Conservation (phyloP, 768 basidiomycete genomes). For the Tylopilus felleus region DNA sequence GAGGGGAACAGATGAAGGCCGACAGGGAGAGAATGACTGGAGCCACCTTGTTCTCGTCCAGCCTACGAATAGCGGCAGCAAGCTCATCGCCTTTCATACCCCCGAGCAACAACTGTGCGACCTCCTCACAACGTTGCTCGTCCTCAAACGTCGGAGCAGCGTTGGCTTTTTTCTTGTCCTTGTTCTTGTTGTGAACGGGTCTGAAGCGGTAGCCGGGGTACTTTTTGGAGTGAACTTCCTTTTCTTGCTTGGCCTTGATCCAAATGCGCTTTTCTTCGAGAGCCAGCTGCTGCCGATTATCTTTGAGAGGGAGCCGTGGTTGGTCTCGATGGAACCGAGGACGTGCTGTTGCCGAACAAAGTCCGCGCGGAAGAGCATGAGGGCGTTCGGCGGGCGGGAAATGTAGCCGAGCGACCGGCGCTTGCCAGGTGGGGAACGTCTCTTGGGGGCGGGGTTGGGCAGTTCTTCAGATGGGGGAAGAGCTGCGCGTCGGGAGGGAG, state of each 20-base stretch:
- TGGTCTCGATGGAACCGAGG: constrained; percentile 48
- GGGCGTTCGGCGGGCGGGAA: constrained; percentile 30
- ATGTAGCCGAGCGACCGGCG: constrained; percentile 51
- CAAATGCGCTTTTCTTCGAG: constrained; percentile 70
- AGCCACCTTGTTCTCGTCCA: constrained; percentile 36
- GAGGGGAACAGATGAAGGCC: constrained; percentile 63
- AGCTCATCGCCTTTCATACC: constrained; percentile 72
- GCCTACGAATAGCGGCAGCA: constrained; percentile 51
- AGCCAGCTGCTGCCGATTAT: constrained; percentile 59
- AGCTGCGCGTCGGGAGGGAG: constrained; percentile 40
- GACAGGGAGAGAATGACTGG: constrained; percentile 39
- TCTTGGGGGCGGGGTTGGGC: constrained; percentile 37
- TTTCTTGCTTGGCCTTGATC: constrained; percentile 69
- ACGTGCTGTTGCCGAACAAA: constrained; percentile 45
- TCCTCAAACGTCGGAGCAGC: constrained; percentile 19
- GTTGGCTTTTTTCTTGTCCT: constrained; percentile 40
- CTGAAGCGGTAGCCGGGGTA: constrained; percentile 63
- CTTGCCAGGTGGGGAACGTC: constrained; percentile 58
- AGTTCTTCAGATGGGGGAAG: constrained; percentile 54
- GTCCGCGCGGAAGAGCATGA: constrained; percentile 38
- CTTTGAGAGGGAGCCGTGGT: constrained; percentile 47
- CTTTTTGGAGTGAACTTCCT: constrained; percentile 63
- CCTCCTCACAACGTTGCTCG: constrained; percentile 43
- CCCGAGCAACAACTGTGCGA: constrained; percentile 59
- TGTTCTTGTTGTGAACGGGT: constrained; percentile 45